These are phyloP conservation scores for Aspergillus ustus DNA, from an alignment of 2,329 filamentous ascomycete species.

Conservation along the genomic window DNA sequence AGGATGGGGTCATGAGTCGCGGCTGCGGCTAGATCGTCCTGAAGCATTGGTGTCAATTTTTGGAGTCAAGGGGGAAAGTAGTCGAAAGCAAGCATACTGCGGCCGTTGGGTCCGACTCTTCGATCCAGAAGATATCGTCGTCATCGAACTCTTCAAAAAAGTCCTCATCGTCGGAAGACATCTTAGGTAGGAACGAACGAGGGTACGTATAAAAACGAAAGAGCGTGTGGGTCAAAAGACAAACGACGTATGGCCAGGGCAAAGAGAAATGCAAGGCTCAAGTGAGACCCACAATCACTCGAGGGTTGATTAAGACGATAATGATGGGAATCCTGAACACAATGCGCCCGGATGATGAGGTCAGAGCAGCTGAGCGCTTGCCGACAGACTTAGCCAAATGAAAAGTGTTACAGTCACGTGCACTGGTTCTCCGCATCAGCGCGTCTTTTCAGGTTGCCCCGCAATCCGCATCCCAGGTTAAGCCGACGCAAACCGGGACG, in stretches of 20 bases:
- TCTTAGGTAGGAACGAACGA: conserved; percentile 19
- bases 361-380: conserved; percentile 13
- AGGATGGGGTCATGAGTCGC: conserved; percentile 46
- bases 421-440: too few species aligned
- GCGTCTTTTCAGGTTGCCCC: too few species aligned
- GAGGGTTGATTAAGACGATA: not conserved
- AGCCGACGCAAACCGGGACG: conserved; percentile 36
- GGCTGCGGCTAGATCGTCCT: conserved; percentile 51
- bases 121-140: conserved; percentile 40
- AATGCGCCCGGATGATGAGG: conserved; percentile 11
- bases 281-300: conserved; percentile 6
- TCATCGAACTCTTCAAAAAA: conserved; percentile 44
- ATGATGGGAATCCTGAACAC: not conserved
- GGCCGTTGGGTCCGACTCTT: conserved; percentile 41
- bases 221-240: not conserved
- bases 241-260: not conserved
- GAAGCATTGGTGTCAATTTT: conserved; percentile 12
- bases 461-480: conserved; percentile 40
- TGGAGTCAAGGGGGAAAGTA: not conserved
- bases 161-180: conserved; percentile 47
- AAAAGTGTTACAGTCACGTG: conserved; percentile 27
- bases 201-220: not conserved
- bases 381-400: conserved; percentile 4
- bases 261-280: conserved; percentile 8
- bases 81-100: conserved; percentile 33